Evolutionary conservation across 176 grass and related monocot species (phyloP).

Genomic region (Olyra latifolia): DNA sequence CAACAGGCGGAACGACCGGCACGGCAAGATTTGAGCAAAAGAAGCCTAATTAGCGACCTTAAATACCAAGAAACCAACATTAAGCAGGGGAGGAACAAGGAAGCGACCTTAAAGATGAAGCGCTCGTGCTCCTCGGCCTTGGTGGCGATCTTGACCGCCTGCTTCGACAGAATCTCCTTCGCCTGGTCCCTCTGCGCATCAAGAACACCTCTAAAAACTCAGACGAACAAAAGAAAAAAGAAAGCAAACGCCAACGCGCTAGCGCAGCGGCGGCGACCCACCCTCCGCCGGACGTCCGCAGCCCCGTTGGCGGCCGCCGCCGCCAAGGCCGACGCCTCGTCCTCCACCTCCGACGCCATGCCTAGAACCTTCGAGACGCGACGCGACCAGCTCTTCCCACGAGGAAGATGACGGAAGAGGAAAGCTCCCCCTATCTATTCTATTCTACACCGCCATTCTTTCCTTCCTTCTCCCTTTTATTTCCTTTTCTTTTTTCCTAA

Average conservation of each 20-base stretch:
- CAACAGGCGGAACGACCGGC: not conserved
- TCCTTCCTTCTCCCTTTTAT: not conserved
- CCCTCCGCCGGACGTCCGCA: slow-evolving; percentile 44
- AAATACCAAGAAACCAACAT: not conserved
- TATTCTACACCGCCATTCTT: slow-evolving; percentile 29
- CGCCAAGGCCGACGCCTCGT: slow-evolving; percentile 14
- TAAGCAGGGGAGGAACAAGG: not conserved
- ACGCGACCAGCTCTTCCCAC: not conserved
- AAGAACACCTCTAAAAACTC: not conserved
- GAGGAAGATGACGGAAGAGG: slow-evolving; percentile 7
- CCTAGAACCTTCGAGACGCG: slow-evolving; percentile 40
- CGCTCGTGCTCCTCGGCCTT: slow-evolving; percentile 89
- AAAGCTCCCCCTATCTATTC: slow-evolving; percentile 18
- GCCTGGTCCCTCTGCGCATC: slow-evolving; percentile 60
- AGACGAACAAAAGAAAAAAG: not conserved
- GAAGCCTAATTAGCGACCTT: not conserved
- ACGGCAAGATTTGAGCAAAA: not conserved
- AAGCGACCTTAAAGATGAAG: slow-evolving; percentile 81
- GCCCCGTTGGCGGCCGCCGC: slow-evolving; percentile 30
- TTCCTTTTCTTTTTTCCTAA: too few relatives aligned
- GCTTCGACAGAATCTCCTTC: slow-evolving; percentile 90
- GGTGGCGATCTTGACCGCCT: slow-evolving; percentile 82
- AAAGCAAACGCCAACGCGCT: not conserved
- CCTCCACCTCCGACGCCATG: slow-evolving; percentile 45
- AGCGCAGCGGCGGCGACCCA: not conserved